phyloP scores from a whole-genome alignment of 768 basidiomycete species.

The Leccinum incarnatum region DNA sequence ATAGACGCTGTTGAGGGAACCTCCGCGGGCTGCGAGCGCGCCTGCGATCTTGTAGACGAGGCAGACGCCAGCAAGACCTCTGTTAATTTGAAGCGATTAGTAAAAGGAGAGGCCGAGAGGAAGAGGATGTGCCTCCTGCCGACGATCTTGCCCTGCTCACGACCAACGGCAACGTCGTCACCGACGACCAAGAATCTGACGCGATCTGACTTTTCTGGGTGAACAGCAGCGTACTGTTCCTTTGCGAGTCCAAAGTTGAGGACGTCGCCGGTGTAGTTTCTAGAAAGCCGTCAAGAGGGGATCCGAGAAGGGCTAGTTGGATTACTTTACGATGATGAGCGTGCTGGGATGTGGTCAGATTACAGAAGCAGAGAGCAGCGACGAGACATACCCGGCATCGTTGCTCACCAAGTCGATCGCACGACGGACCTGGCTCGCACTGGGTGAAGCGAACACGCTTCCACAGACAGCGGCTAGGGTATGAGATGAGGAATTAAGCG shows the following conservation, averaged over 20 bases:
- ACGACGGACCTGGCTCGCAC: constrained; percentile 75
- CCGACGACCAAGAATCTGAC: constrained; percentile 82
- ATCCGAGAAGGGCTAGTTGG: background rate
- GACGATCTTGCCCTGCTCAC: constrained; percentile 77
- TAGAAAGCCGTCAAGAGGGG: constrained; percentile 27
- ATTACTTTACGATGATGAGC: constrained; percentile 50
- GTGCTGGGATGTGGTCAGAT: too few species aligned
- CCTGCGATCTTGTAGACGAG: constrained; percentile 91
- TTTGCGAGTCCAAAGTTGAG: constrained; percentile 90
- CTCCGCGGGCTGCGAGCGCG: constrained; percentile 69
- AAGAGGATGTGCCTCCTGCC: constrained; percentile 57
- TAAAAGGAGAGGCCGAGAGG: background rate
- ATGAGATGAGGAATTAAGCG: background rate
- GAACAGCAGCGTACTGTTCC: constrained; percentile 73
- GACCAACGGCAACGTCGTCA: constrained; percentile 87
- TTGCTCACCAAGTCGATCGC: constrained; percentile 76
- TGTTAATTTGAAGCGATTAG: constrained; percentile 25
- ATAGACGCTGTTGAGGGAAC: constrained; percentile 65
- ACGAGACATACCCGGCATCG: constrained; percentile 56
- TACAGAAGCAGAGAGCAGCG: too few species aligned
- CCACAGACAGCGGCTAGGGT: constrained; percentile 75
- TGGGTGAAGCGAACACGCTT: constrained; percentile 88
- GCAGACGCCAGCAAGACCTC: constrained; percentile 79
- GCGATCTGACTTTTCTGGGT: constrained; percentile 62
- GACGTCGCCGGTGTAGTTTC: constrained; percentile 89